Conservation (phyloP, 306 rosid species). For the Alnus rubra region DNA sequence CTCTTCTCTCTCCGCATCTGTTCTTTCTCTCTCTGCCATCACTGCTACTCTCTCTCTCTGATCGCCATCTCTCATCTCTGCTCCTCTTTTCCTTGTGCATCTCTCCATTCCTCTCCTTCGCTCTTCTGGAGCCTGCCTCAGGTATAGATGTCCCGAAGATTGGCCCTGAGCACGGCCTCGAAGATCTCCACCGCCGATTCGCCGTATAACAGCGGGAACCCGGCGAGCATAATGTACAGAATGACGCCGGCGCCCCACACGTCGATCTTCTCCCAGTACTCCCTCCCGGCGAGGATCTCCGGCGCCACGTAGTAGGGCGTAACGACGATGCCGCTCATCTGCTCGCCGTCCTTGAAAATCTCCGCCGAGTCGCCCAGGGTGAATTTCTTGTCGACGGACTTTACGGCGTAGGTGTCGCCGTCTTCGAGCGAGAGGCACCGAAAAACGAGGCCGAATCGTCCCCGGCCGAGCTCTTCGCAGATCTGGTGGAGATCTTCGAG, state of each 20-base stretch:
- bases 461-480: constrained; percentile 60
- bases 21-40: too few relatives aligned
- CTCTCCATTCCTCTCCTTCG: too few relatives aligned
- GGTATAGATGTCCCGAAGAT: constrained; percentile 10
- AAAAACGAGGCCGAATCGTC: constrained; percentile 68
- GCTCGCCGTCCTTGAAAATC: constrained; percentile 38
- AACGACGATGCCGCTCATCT: constrained; percentile 63
- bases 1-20: too few relatives aligned
- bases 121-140: too few relatives aligned
- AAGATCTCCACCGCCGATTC: constrained; percentile 60
- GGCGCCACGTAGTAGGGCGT: constrained; percentile 79
- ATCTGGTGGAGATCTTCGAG: constrained; percentile 1
- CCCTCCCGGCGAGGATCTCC: constrained; percentile 57
- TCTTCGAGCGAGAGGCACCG: constrained; percentile 35
- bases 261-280: constrained; percentile 64
- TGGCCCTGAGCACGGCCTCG: constrained; percentile 56
- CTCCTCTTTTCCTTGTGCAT: too few relatives aligned
- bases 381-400: constrained; percentile 52
- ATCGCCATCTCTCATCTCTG: too few relatives aligned
- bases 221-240: constrained; percentile 62
- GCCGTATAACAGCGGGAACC: constrained; percentile 62
- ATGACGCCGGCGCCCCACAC: constrained; percentile 88
- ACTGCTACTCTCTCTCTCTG: too few relatives aligned
- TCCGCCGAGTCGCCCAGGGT: constrained; percentile 51
- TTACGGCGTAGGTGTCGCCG: constrained; percentile 46